Percentiles rank a stretch among this genome's conserved stretches.
These are phyloP conservation scores for Cyberlindnera amylophila DNA, from an alignment of 805 yeast genomes.

Conservation along the genomic window DNA sequence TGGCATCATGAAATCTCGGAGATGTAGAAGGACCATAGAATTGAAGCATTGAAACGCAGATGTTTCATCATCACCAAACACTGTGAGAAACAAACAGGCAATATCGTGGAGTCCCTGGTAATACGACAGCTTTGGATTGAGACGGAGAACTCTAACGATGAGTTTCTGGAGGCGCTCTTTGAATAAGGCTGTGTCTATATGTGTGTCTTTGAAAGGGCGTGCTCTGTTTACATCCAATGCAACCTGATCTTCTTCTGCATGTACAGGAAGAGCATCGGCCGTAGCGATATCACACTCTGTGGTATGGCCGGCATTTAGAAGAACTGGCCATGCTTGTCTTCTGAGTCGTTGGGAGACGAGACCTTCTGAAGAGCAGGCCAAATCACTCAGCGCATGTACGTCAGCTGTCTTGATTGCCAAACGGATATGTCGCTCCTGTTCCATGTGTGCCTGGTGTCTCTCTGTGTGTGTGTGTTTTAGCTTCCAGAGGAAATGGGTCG, in stretches of 20 bases:
- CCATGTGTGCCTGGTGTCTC: too few relatives aligned
- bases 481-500: too few relatives aligned
- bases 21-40: constrained; percentile 50
- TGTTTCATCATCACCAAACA: constrained; percentile 36
- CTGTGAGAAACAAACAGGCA: constrained; percentile 59
- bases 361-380: not conserved
- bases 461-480: too few relatives aligned
- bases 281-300: not conserved
- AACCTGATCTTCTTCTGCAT: constrained; percentile 77
- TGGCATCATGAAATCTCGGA: constrained; percentile 84
- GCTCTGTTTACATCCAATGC: constrained; percentile 73
- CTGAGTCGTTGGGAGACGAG: not conserved
- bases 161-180: constrained; percentile 30
- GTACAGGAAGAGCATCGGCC: constrained; percentile 28
- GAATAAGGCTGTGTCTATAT: constrained; percentile 21
- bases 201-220: constrained; percentile 41
- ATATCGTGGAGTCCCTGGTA: constrained; percentile 95
- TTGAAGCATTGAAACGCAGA: constrained; percentile 39
- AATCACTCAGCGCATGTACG: not conserved
- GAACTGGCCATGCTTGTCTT: not conserved
- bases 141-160: constrained; percentile 53
- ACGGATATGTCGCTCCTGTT: too few relatives aligned
- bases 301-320: not conserved
- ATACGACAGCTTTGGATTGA: constrained; percentile 61
- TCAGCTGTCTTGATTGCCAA: not conserved